phyloP scores from a whole-genome alignment of 257 asterid species.

The Ajuga chamaepitys region DNA sequence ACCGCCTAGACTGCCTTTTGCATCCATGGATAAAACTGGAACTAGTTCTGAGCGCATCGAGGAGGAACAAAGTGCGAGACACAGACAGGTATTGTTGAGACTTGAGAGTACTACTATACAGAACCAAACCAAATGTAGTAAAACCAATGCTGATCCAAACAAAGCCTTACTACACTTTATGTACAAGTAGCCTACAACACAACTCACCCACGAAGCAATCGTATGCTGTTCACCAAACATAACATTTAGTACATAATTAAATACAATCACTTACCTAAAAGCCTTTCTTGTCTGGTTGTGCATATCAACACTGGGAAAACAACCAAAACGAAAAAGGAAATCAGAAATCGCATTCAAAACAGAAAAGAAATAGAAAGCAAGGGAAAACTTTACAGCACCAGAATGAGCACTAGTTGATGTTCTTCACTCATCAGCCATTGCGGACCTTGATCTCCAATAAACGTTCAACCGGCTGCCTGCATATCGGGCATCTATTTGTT shows the following conservation, averaged over 20 bases:
- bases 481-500: conserved; percentile 88
- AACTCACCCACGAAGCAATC: background rate
- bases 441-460: conserved; percentile 87
- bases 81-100: too few species aligned
- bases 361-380: background rate
- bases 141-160: too few species aligned
- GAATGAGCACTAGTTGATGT: background rate
- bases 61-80: too few species aligned
- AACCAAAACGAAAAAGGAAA: too few species aligned
- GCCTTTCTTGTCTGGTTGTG: conserved; percentile 3
- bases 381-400: conserved; percentile 13
- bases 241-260: background rate
- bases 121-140: too few species aligned
- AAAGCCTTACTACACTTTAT: too few species aligned
- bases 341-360: background rate
- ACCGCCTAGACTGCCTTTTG: too few species aligned
- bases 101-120: too few species aligned
- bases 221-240: background rate
- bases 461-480: conserved; percentile 95
- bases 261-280: background rate
- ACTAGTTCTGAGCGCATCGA: too few species aligned
- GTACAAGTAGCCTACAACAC: background rate
- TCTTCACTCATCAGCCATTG: conserved; percentile 46
- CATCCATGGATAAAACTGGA: too few species aligned
- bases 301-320: background rate